Evolutionary conservation across 257 asterid species (phyloP).

Genomic region (Solanum tarijense): DNA sequence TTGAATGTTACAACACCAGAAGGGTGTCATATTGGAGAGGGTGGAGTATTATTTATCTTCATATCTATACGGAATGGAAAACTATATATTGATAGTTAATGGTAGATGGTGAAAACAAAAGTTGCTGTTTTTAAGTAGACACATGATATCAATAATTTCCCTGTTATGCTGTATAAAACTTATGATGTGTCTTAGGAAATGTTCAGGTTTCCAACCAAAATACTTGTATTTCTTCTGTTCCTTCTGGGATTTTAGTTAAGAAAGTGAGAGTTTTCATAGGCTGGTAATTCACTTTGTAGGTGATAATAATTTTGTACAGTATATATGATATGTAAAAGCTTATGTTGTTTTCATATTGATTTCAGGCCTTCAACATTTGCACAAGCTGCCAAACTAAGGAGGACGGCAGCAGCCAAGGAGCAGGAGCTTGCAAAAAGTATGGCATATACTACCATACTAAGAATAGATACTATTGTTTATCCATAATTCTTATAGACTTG

Average conservation of each 20-base stretch:
- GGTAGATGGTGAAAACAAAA: neutral
- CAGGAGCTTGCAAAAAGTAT: slow-evolving; percentile 79
- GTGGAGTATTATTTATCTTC: neutral
- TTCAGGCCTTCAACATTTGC: slow-evolving; percentile 97
- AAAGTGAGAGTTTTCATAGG: neutral
- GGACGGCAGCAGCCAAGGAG: slow-evolving; percentile 87
- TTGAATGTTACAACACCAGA: neutral
- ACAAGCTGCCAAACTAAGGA: slow-evolving; percentile 86
- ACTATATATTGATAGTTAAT: neutral
- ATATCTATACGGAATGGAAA: neutral
- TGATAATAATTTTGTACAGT: neutral
- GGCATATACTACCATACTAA: neutral
- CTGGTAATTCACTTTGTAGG: neutral
- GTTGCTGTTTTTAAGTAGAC: neutral
- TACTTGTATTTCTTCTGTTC: neutral
- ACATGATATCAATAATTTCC: neutral
- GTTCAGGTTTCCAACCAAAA: neutral
- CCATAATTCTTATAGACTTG: neutral
- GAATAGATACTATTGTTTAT: neutral
- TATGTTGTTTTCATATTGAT: slow-evolving; percentile 1
- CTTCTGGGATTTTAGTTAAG: neutral
- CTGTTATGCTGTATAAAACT: neutral
- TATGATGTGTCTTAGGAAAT: neutral
- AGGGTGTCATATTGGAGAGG: neutral
- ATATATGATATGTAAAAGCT: neutral